Evolutionary conservation across 805 yeast species (phyloP), one percentile per base, ranked within the genome.

Genomic region (Hanseniaspora meyeri): DNA sequence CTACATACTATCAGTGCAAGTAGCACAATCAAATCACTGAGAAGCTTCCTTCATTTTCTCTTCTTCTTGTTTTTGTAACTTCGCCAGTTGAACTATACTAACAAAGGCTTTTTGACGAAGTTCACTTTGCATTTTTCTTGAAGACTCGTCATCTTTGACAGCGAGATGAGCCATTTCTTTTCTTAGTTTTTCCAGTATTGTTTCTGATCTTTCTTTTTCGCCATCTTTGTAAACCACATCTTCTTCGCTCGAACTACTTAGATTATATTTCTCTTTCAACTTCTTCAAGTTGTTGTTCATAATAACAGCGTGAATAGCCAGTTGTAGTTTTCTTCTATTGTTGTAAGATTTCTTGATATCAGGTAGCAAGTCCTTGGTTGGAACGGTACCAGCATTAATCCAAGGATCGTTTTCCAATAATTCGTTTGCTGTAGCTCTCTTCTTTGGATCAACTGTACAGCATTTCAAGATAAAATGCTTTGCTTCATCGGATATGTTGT

Each of bases 271-370:
- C 57, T 75, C 74, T 70, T 83, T 81, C 66, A 91, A 77, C 62
- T 83, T 82, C 64, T 78, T 74, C 67, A 91, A 81, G 67, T 86
- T 79, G 69, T 89, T 89, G 64, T 85, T 81, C 70, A 91, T 78
- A 63, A 81, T 81, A 53, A 91, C 90, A 65, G 87, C 74, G 67
- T 88, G 93, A 63, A 87, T 83, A 40, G 93, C 97, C 62, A 84
- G 86, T 64, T 83, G 81, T 72, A 93, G 82, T 69, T 85, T 89
- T 64, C 78, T 76, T 65, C 86, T 87, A 36, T 95, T 95, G 65
- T 83, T 81, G 76, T 88, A 86, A 46, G 87, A 87, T 65, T 82
- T 81, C 72, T 81, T 80, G 70, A 91, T 82, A 65, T 75, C 77
- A 27, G 95, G 95, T 68, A 88, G 77, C 72, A 91, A 78, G 70